Base-by-base conservation (phyloP, 2,329 filamentous ascomycete genomes). In the Aspergillus pseudonomiae region DNA sequence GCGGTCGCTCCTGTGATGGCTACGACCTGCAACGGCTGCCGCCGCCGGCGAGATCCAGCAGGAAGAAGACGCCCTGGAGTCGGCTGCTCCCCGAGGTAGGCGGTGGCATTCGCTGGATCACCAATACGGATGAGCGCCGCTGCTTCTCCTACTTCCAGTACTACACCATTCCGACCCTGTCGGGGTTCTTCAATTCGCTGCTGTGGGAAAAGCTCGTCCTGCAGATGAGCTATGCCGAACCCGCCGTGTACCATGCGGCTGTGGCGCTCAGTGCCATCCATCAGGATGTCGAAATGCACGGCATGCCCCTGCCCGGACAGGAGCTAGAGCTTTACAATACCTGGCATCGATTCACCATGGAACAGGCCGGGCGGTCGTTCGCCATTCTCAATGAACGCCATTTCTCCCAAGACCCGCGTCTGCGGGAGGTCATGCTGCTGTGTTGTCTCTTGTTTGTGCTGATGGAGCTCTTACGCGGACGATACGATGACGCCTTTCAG, bases 181-280 rank as follows among this genome's bases (percentile, higher is more conserved):
- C 56, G 14, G 48, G 30, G 5, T 32, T 62, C 4, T 59, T 59
- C 32, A 46, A 55, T 16, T 59, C 56, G 2, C 0, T 16, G 6
- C 21, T 62, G 6, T 62, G 61, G 61, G 36, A 59, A 3, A 26
- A 36, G 9, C 26, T 62, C 10, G 50, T 53, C 4, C 41, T 62
- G 5, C 61, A 59, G 6, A 59, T 59, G 26, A 46, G 56, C 19
- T 48, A 59, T 53, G 30, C 48, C 10, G 61, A 62, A 4, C 48
- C 56, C 16, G 61, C 61, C 4, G 61, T 62, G 16, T 62, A 59
- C 36, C 61, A 62, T 28, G 56, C 56, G 5, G 46, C 55, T 2
- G 48, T 62, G 7, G 61, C 61, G 24, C 56, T 62, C 7, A 62
- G 61, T 30, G 61, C 61, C 10, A 39, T 59, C 21, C 56, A 62